Evolutionary conservation across 2,329 filamentous ascomycete genomes (phyloP), one percentile per base, ranked within the genome.

Genomic region (Beauveria varroae): DNA sequence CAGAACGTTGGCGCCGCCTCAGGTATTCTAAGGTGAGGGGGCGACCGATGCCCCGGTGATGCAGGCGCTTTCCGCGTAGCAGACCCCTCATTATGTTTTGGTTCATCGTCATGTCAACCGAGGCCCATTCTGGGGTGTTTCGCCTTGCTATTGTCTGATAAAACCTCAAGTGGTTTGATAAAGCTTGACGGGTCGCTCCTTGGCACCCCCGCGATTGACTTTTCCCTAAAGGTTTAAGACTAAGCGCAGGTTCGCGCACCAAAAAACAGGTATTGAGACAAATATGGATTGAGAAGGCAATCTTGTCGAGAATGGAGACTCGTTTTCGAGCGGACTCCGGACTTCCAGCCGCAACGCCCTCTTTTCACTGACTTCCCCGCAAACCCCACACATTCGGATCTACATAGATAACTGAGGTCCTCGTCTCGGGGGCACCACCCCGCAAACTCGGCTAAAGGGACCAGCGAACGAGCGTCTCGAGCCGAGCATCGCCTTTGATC

Each of bases 41-140:
- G 65, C 90, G 84, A 57, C 92, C 92, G 68, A 96, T 96, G 61
- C 91, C 91, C 1, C 91, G 0, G 91, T 96, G 69, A 96, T 91
- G 71, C 91, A 89, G 74, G 90, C 90, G 16, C 75, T 95, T 96
- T 73, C 84, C 85, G 60, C 76, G 71, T 62, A 95, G 85, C 67
- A 95, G 81, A 66, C 46, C 46, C 5, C 20, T 16, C 22, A 50
- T 50, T 14, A 50, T 20, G n/a, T 28, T 12, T 50, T 18, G 24
- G 16, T 22, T 50, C 46, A 50, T 50, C 1, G 14, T 50, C 20
- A 7, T 28, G 10, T 50, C 26, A 3, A 30, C 8, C 28, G 28
- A 30, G 8, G 28, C 7, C 28, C 8, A 2, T 30, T 9, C 28
- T 9, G 8, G 28, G 28, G 28, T 30, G 8, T 30, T 30, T 30